Evolutionary conservation across 805 yeast species (phyloP).

Genomic region (Wickerhamomyces xylosicus): DNA sequence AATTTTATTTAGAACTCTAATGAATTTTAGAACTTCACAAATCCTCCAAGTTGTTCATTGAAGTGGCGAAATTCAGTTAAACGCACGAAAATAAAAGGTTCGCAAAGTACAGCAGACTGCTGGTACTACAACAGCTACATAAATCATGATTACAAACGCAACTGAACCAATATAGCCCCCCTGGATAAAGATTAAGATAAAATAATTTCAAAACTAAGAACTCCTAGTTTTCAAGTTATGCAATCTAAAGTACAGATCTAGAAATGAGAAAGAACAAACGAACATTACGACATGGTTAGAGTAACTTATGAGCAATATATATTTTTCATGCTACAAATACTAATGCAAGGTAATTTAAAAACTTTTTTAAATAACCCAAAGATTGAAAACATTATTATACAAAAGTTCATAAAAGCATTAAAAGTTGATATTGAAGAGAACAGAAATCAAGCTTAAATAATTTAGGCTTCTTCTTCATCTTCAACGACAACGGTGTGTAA

Average conservation of each 20-base stretch:
- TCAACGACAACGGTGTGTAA: conserved; percentile 96
- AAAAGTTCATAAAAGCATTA: neutral
- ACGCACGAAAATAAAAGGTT: too few relatives aligned
- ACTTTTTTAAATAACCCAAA: neutral
- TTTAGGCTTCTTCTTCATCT: conserved; percentile 32
- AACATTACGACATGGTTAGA: neutral
- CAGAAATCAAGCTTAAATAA: conserved; percentile 1
- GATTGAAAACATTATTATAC: neutral
- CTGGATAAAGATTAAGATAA: too few relatives aligned
- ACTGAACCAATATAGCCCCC: too few relatives aligned
- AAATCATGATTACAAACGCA: too few relatives aligned
- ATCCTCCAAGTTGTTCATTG: too few relatives aligned
- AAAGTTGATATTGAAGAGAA: neutral
- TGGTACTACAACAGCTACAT: too few relatives aligned
- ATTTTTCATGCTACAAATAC: neutral
- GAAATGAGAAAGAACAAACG: neutral
- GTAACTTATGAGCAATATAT: neutral
- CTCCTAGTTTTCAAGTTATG: neutral
- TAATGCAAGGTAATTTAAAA: conserved; percentile 1
- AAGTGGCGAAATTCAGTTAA: too few relatives aligned
- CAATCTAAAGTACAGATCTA: neutral
- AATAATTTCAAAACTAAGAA: neutral
- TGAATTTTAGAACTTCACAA: too few relatives aligned
- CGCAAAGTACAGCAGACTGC: too few relatives aligned
- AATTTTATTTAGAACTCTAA: too few relatives aligned